Evolutionary conservation across 2,329 filamentous ascomycete genomes (phyloP).

Genomic region (Pseudovirgaria hyperparasitica): DNA sequence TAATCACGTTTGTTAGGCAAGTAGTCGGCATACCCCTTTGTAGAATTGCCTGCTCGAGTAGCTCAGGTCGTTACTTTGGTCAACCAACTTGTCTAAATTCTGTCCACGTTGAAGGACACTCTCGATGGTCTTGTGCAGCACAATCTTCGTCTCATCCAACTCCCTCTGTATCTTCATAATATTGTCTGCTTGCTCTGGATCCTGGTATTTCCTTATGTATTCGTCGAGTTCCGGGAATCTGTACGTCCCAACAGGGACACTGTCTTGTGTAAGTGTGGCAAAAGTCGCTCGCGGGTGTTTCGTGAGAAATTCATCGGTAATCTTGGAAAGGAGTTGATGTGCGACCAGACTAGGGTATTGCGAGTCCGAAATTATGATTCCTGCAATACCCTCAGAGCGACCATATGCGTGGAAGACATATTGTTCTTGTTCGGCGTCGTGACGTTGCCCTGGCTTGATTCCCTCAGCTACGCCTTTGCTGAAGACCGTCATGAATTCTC

Average conservation of each 20-base stretch:
- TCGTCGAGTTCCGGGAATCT: conserved; percentile 64
- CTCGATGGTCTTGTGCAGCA: conserved; percentile 94
- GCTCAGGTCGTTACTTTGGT: conserved; percentile 84
- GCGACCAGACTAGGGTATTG: conserved; percentile 58
- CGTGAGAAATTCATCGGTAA: conserved; percentile 74
- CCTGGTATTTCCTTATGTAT: conserved; percentile 69
- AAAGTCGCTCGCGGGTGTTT: conserved; percentile 61
- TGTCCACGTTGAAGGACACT: conserved; percentile 78
- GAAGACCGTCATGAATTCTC: conserved; percentile 72
- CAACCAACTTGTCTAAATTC: conserved; percentile 90
- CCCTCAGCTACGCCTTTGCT: conserved; percentile 78
- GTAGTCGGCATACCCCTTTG: conserved; percentile 43
- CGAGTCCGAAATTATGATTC: conserved; percentile 33
- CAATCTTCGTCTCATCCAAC: conserved; percentile 93
- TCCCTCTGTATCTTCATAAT: conserved; percentile 95
- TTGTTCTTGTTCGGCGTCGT: conserved; percentile 74
- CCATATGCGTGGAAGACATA: conserved; percentile 46
- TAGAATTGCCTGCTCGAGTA: conserved; percentile 98
- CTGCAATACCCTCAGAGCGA: conserved; percentile 33
- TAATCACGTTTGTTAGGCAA: background rate
- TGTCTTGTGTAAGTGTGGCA: too few relatives aligned
- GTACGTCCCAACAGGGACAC: conserved; percentile 37
- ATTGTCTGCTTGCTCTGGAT: conserved; percentile 78
- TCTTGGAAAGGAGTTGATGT: conserved; percentile 75
- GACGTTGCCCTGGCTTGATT: conserved; percentile 66